Evolutionary conservation across 164 flowering plant genomes (phyloP), one percentile per base, ranked within the genome.

Genomic region (Stephania yunnanensis): DNA sequence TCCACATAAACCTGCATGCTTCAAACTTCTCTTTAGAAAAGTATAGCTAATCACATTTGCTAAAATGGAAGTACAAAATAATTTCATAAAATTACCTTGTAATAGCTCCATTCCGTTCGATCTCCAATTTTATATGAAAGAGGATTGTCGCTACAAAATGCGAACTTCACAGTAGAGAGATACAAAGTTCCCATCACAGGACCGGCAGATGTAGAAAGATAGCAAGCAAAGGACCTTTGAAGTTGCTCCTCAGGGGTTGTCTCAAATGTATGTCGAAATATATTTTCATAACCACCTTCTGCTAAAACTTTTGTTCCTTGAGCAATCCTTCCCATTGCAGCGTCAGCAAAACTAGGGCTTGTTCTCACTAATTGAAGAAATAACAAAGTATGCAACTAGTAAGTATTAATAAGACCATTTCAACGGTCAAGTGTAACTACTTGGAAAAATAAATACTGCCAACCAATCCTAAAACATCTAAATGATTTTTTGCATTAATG

Each of bases 221-320:
- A 92, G 78, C 95, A 92, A 6, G 89, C 97, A 84, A 68, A 92
- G 17, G 89, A 83, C 78, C 86, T 87, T 73, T 77, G 83, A 68
- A 92, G 89, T 78, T 86, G 83, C 80, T 92, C 97, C 79, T 87
- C 97, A 10, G 90, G 89, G 77, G 85, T 86, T 42, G 89, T 82
- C 67, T 92, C 94, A 82, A 92, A 92, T 36, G 92, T 85, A 68
- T 87, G 91, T 8, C 81, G 86, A 76, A 92, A 92, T 20, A 92
- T 85, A 74, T 88, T 90, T 78, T 92, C 97, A 81, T 92, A 92
- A 36, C 97, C 97, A 78, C 97, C 97, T 83, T 92, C 97, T 66
- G 93, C 89, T 63, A 92, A 71, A 66, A 92, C 87, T 85, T 89
- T 92, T 58, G 97, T 92, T 75, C 92, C 87, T 70, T 89, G 95